These are phyloP conservation scores for Phytophthora aleatoria DNA, from an alignment of 352 stramenopile genomes.

Conservation along the genomic window DNA sequence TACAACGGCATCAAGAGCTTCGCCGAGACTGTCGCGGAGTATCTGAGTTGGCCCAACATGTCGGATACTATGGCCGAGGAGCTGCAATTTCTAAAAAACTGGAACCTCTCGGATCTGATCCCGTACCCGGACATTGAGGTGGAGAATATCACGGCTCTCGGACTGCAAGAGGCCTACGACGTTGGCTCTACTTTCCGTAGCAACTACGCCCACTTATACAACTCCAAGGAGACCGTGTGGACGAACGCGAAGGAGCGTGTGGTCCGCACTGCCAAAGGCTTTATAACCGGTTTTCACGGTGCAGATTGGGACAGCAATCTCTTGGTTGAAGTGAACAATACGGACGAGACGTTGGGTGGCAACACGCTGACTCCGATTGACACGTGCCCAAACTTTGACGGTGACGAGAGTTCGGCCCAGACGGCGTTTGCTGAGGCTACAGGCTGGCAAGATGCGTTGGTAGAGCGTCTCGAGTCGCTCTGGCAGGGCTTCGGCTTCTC, in stretches of 20 bases:
- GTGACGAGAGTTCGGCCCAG: conserved; percentile 36
- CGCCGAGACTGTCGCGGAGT: conserved; percentile 32
- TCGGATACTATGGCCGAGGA: conserved; percentile 37
- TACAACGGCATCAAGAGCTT: conserved; percentile 48
- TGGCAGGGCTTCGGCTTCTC: conserved; percentile 49
- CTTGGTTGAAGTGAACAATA: conserved; percentile 45
- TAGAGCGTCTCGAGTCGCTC: conserved; percentile 38
- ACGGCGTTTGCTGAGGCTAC: conserved; percentile 31
- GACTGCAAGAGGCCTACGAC: conserved; percentile 47
- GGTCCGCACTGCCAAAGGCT: conserved; percentile 51
- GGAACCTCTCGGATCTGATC: conserved; percentile 50
- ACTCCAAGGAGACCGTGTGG: conserved; percentile 48
- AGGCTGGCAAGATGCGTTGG: conserved; percentile 31
- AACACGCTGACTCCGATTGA: conserved; percentile 64
- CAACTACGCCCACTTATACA: conserved; percentile 53
- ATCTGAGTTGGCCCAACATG: conserved; percentile 37
- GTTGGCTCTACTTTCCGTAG: conserved; percentile 41
- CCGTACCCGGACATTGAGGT: conserved; percentile 33
- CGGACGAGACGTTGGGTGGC: conserved; percentile 41
- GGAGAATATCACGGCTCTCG: conserved; percentile 66
- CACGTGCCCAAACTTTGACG: conserved; percentile 48
- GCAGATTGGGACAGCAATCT: conserved; percentile 27
- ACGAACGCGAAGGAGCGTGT: conserved; percentile 57
- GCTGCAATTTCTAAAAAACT: conserved; percentile 49
- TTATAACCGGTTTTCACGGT: conserved; percentile 58